Conservation (phyloP, 768 basidiomycete genomes). For the Trametes villosa region DNA sequence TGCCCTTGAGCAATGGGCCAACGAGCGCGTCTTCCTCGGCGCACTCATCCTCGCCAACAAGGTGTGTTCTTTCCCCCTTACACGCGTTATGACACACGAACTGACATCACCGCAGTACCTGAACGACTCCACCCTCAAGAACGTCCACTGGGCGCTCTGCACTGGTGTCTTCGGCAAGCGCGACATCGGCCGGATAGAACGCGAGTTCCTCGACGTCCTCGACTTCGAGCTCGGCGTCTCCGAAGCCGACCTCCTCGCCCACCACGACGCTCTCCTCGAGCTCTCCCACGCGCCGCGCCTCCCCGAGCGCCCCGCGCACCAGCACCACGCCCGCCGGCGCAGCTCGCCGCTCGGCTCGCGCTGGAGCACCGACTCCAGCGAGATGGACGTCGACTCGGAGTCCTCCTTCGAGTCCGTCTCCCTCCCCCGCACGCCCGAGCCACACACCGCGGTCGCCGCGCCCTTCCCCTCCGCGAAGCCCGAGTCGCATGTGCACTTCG, state of each 20-base stretch:
- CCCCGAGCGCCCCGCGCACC: slow-evolving; percentile 17
- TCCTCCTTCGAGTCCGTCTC: slow-evolving; percentile 27
- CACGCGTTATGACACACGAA: slow-evolving; percentile 7
- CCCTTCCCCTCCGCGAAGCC: slow-evolving; percentile 19
- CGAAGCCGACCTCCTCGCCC: slow-evolving; percentile 63
- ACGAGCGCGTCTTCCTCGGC: slow-evolving; percentile 90
- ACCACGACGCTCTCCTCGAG: slow-evolving; percentile 43
- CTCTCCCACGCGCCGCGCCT: slow-evolving; percentile 26
- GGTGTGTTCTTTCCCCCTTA: slow-evolving; percentile 45
- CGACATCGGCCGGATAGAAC: slow-evolving; percentile 79
- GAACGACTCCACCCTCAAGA: slow-evolving; percentile 90
- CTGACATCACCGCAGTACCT: slow-evolving; percentile 55
- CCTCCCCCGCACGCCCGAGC: slow-evolving; percentile 29
- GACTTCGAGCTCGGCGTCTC: slow-evolving; percentile 72
- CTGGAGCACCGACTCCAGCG: slow-evolving; percentile 30
- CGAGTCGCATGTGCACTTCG: slow-evolving; percentile 22
- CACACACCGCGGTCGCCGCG: slow-evolving; percentile 20
- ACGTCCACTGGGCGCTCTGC: slow-evolving; percentile 88
- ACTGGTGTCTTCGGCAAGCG: slow-evolving; percentile 83
- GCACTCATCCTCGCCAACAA: slow-evolving; percentile 89
- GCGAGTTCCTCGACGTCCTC: slow-evolving; percentile 80
- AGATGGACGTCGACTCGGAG: slow-evolving; percentile 32
- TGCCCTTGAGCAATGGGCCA: slow-evolving; percentile 82
- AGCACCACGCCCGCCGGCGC: slow-evolving; percentile 9
- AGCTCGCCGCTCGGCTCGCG: slow-evolving; percentile 26